These are phyloP conservation scores for Pseudocercospora musae DNA, from an alignment of 2,329 filamentous ascomycete species.

Conservation along the genomic window DNA sequence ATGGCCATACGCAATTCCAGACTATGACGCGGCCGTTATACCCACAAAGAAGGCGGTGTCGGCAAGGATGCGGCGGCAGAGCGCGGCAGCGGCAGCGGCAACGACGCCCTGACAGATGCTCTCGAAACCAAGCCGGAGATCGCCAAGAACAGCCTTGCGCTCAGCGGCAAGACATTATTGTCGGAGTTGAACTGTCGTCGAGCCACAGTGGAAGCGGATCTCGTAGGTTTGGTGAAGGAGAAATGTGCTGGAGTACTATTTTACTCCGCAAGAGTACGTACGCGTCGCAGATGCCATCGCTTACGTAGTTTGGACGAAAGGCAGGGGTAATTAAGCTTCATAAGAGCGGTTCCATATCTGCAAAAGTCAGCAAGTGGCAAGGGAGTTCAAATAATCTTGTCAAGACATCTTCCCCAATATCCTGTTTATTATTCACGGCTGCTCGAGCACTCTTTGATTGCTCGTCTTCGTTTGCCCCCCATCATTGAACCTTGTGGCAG, in stretches of 20 bases:
- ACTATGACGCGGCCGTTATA: slow-evolving; percentile 9
- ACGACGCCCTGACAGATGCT: neutral
- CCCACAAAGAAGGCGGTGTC: slow-evolving; percentile 2
- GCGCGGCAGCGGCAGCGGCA: neutral
- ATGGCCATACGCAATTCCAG: slow-evolving; percentile 7
- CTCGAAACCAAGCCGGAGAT: neutral
- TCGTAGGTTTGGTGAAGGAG: neutral
- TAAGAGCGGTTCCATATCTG: neutral
- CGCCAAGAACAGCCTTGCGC: neutral
- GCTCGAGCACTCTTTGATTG: neutral
- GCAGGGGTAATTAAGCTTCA: neutral
- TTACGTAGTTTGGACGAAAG: neutral
- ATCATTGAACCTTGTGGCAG: neutral
- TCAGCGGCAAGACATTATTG: neutral
- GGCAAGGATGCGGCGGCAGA: neutral
- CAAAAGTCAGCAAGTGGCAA: neutral
- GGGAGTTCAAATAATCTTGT: neutral
- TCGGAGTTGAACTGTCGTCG: neutral
- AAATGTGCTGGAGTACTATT: neutral
- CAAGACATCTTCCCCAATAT: neutral
- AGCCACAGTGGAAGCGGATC: neutral
- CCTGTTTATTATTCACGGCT: neutral
- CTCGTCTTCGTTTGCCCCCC: neutral
- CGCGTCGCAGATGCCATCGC: neutral
- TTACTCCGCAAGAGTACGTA: neutral